Evolutionary conservation across 2,329 filamentous ascomycete species (phyloP).

Genomic region (Claviceps sp.): DNA sequence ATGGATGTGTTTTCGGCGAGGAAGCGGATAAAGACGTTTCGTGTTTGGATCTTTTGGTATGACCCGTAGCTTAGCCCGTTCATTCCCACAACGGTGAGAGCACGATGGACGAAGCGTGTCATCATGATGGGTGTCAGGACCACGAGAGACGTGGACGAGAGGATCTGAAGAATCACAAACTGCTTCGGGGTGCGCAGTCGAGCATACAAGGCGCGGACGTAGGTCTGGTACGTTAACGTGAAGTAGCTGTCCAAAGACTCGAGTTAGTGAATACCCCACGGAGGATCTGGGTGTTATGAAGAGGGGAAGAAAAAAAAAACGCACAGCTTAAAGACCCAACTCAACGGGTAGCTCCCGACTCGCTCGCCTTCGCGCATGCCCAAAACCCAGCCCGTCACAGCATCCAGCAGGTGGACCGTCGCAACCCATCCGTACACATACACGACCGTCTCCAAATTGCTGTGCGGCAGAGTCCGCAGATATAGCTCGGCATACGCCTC

Average conservation of each 20-base stretch:
- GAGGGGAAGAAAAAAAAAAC: slow-evolving; percentile 14
- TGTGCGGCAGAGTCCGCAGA: slow-evolving; percentile 50
- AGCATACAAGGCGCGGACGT: slow-evolving; percentile 55
- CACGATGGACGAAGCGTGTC: slow-evolving; percentile 43
- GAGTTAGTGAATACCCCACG: slow-evolving; percentile 1
- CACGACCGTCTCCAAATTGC: slow-evolving; percentile 51
- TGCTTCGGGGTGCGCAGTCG: slow-evolving; percentile 51
- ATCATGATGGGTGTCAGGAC: slow-evolving; percentile 51
- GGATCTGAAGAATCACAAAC: slow-evolving; percentile 50
- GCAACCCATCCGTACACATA: slow-evolving; percentile 60
- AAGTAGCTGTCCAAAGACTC: slow-evolving; percentile 35
- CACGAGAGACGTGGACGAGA: slow-evolving; percentile 50
- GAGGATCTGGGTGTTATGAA: neutral
- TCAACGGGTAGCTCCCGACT: slow-evolving; percentile 56
- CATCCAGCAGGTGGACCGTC: slow-evolving; percentile 52
- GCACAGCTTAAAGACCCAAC: slow-evolving; percentile 58
- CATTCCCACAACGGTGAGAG: slow-evolving; percentile 38
- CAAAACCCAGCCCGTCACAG: slow-evolving; percentile 52
- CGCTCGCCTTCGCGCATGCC: slow-evolving; percentile 52
- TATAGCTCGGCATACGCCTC: slow-evolving; percentile 59
- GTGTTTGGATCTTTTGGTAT: slow-evolving; percentile 52
- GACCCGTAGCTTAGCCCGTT: slow-evolving; percentile 46
- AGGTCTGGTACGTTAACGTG: slow-evolving; percentile 57
- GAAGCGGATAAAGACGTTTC: slow-evolving; percentile 55
- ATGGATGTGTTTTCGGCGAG: slow-evolving; percentile 55